Evolutionary conservation across 106 monocot genomes (phyloP).

Genomic region (Acorus calamus): DNA sequence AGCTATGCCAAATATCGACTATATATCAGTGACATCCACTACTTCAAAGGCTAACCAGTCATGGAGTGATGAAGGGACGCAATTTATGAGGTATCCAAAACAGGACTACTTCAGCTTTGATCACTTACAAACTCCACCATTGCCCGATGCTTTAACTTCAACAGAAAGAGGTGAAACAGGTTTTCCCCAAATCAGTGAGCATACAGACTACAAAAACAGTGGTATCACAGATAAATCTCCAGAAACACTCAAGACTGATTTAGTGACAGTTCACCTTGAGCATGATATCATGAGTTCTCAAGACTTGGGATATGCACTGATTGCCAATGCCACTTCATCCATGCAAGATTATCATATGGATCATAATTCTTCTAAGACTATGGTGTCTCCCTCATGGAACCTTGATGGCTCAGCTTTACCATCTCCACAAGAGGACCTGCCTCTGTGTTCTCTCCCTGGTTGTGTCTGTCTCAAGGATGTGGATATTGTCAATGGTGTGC

Average conservation of each 20-base stretch:
- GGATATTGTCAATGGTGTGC: conserved; percentile 28
- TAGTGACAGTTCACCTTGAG: conserved; percentile 28
- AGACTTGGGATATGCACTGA: conserved; percentile 11
- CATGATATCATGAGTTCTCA: conserved; percentile 17
- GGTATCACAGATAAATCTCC: conserved; percentile 1
- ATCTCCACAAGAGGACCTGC: conserved; percentile 42
- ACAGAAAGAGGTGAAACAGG: conserved; percentile 9
- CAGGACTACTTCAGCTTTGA: conserved; percentile 16
- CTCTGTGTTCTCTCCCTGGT: conserved; percentile 33
- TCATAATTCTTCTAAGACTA: too few species aligned
- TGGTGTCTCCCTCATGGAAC: conserved; percentile 23
- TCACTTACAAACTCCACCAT: conserved; percentile 13
- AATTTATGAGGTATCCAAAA: conserved; percentile 45
- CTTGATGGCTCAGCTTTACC: conserved; percentile 17
- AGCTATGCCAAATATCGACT: conserved; percentile 14
- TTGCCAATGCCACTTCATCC: conserved; percentile 3
- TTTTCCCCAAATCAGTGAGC: conserved; percentile 14
- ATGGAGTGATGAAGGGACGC: conserved; percentile 18
- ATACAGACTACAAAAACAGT: conserved; percentile 15
- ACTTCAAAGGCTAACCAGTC: conserved; percentile 18
- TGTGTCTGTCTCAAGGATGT: conserved; percentile 51
- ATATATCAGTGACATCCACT: conserved; percentile 16
- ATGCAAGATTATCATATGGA: conserved; percentile 5
- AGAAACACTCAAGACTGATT: conserved; percentile 27
- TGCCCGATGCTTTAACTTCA: conserved; percentile 21